Evolutionary conservation across 176 grass and related monocot species (phyloP).

Genomic region (Oryza meyeriana): DNA sequence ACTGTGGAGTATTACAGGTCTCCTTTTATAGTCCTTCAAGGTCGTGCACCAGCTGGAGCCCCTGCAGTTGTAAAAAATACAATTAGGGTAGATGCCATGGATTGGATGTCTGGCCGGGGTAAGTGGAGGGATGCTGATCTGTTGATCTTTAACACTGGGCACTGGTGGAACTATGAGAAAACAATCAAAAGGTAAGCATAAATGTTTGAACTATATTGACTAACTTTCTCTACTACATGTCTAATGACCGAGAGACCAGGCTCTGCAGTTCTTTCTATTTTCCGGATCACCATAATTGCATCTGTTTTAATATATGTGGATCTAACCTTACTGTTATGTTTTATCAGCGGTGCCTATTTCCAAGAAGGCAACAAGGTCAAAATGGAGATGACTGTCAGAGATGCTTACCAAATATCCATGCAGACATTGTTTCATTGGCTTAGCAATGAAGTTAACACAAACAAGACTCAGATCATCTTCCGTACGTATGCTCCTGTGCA

Average conservation of each 20-base stretch:
- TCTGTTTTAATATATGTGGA: no score
- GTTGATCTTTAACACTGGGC: constrained; percentile 84
- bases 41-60: constrained; percentile 47
- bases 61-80: constrained; percentile 52
- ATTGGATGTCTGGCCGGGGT: constrained; percentile 57
- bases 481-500: constrained; percentile 91
- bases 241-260: background rate
- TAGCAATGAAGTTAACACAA: constrained; percentile 67
- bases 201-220: background rate
- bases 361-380: constrained; percentile 75
- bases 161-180: constrained; percentile 96
- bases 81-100: constrained; percentile 62
- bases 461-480: constrained; percentile 85
- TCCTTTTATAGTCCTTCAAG: constrained; percentile 74
- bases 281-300: no score
- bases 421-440: constrained; percentile 72
- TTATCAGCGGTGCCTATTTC: constrained; percentile 73
- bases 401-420: constrained; percentile 70
- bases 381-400: constrained; percentile 76
- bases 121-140: constrained; percentile 78
- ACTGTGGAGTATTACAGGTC: constrained; percentile 89
- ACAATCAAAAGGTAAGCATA: constrained; percentile 70
- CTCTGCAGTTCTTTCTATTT: no score
- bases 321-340: constrained; percentile 24
- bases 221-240: background rate